phyloP scores from a whole-genome alignment of 2,329 filamentous ascomycete genomes.

The Colletotrichum sp. region DNA sequence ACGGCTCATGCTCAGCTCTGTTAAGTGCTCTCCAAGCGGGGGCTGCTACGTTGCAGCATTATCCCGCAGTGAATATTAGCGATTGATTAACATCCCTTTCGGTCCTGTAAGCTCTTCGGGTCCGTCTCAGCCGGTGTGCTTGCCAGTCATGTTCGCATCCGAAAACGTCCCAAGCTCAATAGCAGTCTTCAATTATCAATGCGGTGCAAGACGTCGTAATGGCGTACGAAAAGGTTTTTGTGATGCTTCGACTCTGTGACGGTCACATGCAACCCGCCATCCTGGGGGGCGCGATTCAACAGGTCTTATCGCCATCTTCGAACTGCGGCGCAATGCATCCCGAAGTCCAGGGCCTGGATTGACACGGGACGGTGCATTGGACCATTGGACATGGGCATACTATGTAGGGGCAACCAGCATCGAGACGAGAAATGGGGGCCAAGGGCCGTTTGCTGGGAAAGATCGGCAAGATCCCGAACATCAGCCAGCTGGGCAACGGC shows the following conservation, averaged over 20 bases:
- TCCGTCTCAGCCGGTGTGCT: neutral
- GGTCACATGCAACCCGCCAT: neutral
- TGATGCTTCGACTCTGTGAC: neutral
- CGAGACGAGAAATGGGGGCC: neutral
- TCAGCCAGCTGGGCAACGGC: neutral
- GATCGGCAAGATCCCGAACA: neutral
- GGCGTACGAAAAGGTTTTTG: neutral
- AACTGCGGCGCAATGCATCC: conserved; percentile 6
- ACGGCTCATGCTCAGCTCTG: neutral
- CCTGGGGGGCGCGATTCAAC: neutral
- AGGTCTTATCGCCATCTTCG: neutral
- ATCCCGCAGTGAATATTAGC: neutral
- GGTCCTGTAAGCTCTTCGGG: neutral
- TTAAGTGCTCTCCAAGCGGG: neutral
- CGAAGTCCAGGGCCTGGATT: neutral
- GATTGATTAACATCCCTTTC: neutral
- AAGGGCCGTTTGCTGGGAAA: neutral
- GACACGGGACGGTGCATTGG: neutral
- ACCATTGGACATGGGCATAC: neutral
- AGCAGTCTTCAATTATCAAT: neutral
- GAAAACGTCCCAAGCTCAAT: neutral
- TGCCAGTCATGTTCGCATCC: neutral
- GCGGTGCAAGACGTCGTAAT: neutral
- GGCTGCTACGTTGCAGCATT: neutral
- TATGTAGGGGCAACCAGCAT: neutral